A percentile compares a stretch with the other conserved stretches of the same genome.
Conservation (phyloP, 1,139 yeast species). For the Protomyces lactucae-debilis region DNA sequence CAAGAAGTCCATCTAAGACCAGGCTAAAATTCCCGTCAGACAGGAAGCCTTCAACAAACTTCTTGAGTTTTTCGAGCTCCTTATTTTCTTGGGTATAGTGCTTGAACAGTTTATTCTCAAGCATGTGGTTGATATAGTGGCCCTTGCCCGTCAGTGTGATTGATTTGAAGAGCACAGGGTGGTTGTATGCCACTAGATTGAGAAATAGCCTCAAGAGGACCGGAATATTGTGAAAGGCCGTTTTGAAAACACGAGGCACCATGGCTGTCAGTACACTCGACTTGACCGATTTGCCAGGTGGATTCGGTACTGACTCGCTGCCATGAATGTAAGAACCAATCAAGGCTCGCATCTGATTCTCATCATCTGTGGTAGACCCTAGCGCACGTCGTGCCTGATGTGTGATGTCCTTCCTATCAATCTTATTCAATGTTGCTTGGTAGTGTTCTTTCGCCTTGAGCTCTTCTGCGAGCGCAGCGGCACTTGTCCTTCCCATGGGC, state of each 20-base stretch:
- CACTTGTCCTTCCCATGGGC: neutral
- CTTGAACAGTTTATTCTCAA: conserved; percentile 14
- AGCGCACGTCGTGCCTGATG: neutral
- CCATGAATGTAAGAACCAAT: conserved; percentile 7
- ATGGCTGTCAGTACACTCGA: neutral
- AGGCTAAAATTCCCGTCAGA: conserved; percentile 15
- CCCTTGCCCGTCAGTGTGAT: conserved; percentile 11
- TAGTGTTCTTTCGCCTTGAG: conserved; percentile 4
- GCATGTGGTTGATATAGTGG: conserved; percentile 4
- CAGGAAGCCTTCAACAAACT: conserved; percentile 4
- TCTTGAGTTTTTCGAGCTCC: conserved; percentile 6
- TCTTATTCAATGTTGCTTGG: neutral
- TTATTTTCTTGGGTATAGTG: conserved; percentile 19
- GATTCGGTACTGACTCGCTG: conserved; percentile 14
- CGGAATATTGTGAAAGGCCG: conserved; percentile 3
- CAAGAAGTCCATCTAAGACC: conserved; percentile 9
- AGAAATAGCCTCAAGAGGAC: conserved; percentile 13
- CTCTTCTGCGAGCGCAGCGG: neutral
- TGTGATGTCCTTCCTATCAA: neutral
- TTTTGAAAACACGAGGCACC: neutral
- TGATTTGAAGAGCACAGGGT: conserved; percentile 10
- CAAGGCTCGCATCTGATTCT: conserved; percentile 13
- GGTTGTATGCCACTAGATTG: conserved; percentile 17
- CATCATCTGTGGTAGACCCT: neutral
- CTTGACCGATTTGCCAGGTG: conserved; percentile 5